A percentile compares a stretch with the other conserved stretches of the same genome.
Conservation (phyloP, 768 basidiomycete genomes). For the Leucocoprinus leucothites region DNA sequence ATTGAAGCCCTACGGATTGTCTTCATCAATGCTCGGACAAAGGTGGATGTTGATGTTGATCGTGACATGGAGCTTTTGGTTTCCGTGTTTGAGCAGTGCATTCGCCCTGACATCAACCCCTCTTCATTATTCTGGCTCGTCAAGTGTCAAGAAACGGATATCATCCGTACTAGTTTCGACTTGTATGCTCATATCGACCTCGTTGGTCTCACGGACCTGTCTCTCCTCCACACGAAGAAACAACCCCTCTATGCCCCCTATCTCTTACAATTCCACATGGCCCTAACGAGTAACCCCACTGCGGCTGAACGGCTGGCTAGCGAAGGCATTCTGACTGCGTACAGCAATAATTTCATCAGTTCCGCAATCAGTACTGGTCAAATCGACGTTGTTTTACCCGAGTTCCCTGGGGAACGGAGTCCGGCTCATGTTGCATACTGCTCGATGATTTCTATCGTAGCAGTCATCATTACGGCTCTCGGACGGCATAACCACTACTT, state of each 20-base stretch:
- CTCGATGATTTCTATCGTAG: conserved; percentile 76
- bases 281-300: conserved; percentile 68
- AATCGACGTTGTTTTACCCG: conserved; percentile 64
- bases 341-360: conserved; percentile 80
- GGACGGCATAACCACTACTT: conserved; percentile 74
- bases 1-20: conserved; percentile 65
- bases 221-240: conserved; percentile 58
- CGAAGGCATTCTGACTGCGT: conserved; percentile 77
- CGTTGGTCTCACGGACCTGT: conserved; percentile 64
- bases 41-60: conserved; percentile 64
- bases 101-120: conserved; percentile 59
- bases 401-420: conserved; percentile 72
- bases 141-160: conserved; percentile 75
- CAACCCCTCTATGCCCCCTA: conserved; percentile 73
- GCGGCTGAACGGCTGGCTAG: conserved; percentile 85
- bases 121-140: conserved; percentile 78
- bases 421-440: conserved; percentile 83
- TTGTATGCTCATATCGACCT: conserved; percentile 68
- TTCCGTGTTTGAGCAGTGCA: conserved; percentile 82
- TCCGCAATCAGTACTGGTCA: conserved; percentile 71
- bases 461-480: conserved; percentile 63
- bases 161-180: conserved; percentile 73
- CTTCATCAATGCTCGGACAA: conserved; percentile 59
- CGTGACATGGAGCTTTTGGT: conserved; percentile 79
- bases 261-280: conserved; percentile 83